phyloP scores from a whole-genome alignment of 192 early-diverging fungal species.

The Podila epigama region DNA sequence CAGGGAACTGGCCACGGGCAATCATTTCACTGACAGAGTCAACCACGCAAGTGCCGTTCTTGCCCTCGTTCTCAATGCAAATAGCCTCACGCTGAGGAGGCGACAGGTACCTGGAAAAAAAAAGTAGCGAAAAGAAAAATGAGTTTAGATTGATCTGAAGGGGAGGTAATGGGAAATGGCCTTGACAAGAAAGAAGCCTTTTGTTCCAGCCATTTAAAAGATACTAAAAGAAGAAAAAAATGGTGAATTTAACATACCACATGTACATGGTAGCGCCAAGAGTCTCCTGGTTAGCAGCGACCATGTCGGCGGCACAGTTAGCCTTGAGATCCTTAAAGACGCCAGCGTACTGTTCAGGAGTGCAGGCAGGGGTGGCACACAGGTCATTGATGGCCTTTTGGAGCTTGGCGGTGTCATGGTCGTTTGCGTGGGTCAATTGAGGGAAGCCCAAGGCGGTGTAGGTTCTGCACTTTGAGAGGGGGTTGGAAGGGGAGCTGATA shows the following conservation, averaged over 20 bases:
- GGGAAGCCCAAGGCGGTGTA: constrained; percentile 36
- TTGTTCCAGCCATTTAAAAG: too few species aligned
- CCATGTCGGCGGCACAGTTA: constrained; percentile 24
- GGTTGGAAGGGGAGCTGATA: constrained; percentile 10
- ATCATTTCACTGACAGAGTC: constrained; percentile 37
- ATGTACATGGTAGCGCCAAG: constrained; percentile 22
- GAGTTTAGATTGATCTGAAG: too few species aligned
- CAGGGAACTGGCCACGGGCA: constrained; percentile 21
- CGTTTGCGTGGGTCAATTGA: constrained; percentile 7
- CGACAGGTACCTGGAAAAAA: constrained; percentile 25
- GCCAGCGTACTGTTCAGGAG: constrained; percentile 24
- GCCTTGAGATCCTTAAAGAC: constrained; percentile 28
- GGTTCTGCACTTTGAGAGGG: constrained; percentile 17
- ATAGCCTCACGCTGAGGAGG: constrained; percentile 33
- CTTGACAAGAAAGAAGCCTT: too few species aligned
- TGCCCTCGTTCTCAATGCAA: constrained; percentile 19
- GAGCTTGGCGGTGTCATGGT: constrained; percentile 27
- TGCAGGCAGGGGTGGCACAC: constrained; percentile 26
- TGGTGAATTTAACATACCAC: constrained; percentile 14
- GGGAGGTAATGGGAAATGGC: background rate
- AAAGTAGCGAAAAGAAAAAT: too few species aligned
- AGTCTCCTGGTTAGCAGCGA: constrained; percentile 8
- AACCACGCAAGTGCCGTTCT: constrained; percentile 18
- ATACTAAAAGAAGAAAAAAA: background rate
- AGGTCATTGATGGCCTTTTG: constrained; percentile 13